Percentiles rank a stretch among this genome's conserved stretches.
phyloP scores from a whole-genome alignment of 2,329 filamentous ascomycete species.

The Ophiostoma perfectum region DNA sequence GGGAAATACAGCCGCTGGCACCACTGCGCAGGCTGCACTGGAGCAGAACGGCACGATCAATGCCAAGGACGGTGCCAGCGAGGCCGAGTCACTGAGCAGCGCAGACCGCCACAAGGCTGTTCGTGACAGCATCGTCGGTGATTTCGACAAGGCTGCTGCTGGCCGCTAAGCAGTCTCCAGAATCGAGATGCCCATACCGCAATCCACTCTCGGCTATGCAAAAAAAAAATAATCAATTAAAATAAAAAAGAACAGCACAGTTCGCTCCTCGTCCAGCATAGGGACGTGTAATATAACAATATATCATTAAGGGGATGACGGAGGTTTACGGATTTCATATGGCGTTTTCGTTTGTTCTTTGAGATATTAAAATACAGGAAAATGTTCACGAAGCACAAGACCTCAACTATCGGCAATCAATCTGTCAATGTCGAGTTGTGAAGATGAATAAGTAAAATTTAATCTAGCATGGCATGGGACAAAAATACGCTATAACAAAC shows the following conservation, averaged over 20 bases:
- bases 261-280: neutral
- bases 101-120: slow-evolving; percentile 23
- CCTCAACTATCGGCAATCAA: too few species aligned
- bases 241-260: neutral
- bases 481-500: neutral
- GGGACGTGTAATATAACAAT: slow-evolving; percentile 3
- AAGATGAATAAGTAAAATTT: too few species aligned
- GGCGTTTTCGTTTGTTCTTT: slow-evolving; percentile 4
- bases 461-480: too few species aligned
- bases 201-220: neutral
- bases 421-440: too few species aligned
- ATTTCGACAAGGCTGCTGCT: slow-evolving; percentile 30
- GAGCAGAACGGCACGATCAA: slow-evolving; percentile 31
- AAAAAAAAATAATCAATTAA: neutral
- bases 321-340: neutral
- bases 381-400: neutral
- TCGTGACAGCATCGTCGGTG: slow-evolving; percentile 30
- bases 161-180: slow-evolving; percentile 18
- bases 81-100: neutral
- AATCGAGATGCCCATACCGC: neutral
- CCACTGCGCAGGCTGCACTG: slow-evolving; percentile 48
- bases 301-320: neutral
- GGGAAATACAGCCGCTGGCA: slow-evolving; percentile 69
- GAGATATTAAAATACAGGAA: neutral
- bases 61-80: slow-evolving; percentile 18